These are phyloP conservation scores for Termitomyces sp. DNA, from an alignment of 768 basidiomycete genomes.

Conservation along the genomic window DNA sequence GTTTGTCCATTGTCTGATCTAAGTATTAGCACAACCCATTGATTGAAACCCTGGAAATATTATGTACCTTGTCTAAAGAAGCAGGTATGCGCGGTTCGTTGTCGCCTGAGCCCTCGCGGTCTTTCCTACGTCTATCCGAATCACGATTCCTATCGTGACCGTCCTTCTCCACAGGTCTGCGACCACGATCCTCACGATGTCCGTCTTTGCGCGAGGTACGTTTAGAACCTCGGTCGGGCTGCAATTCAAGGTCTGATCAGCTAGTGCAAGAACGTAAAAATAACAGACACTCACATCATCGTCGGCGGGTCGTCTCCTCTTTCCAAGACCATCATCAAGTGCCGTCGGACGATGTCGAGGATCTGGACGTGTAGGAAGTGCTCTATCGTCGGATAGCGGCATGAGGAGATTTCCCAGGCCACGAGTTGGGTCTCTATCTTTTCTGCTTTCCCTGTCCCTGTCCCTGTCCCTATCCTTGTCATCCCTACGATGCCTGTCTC, in stretches of 20 bases:
- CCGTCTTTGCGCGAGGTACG: slow-evolving; percentile 77
- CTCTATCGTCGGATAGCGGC: slow-evolving; percentile 47
- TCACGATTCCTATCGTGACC: slow-evolving; percentile 64
- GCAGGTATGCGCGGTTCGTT: slow-evolving; percentile 35
- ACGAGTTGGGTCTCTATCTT: slow-evolving; percentile 51
- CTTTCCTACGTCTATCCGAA: slow-evolving; percentile 63
- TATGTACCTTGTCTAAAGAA: slow-evolving; percentile 59
- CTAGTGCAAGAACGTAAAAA: slow-evolving; percentile 5
- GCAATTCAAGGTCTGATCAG: slow-evolving; percentile 11
- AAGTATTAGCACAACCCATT: slow-evolving; percentile 6
- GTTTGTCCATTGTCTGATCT: slow-evolving; percentile 52
- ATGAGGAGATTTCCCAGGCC: slow-evolving; percentile 30
- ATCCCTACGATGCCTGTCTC: slow-evolving; percentile 24
- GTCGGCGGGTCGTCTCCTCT: slow-evolving; percentile 63
- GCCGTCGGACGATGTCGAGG: slow-evolving; percentile 48
- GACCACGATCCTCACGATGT: slow-evolving; percentile 71
- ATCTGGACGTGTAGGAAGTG: slow-evolving; percentile 58
- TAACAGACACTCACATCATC: slow-evolving; percentile 65
- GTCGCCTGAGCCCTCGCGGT: slow-evolving; percentile 53
- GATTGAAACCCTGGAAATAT: slow-evolving; percentile 1
- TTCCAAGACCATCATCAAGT: slow-evolving; percentile 64
- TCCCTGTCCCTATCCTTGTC: slow-evolving; percentile 50
- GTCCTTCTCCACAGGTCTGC: slow-evolving; percentile 68
- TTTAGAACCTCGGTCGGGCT: slow-evolving; percentile 77
- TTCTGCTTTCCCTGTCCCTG: slow-evolving; percentile 57